Conservation (phyloP, 2,329 filamentous ascomycete genomes). For the Aspergillus flavus region DNA sequence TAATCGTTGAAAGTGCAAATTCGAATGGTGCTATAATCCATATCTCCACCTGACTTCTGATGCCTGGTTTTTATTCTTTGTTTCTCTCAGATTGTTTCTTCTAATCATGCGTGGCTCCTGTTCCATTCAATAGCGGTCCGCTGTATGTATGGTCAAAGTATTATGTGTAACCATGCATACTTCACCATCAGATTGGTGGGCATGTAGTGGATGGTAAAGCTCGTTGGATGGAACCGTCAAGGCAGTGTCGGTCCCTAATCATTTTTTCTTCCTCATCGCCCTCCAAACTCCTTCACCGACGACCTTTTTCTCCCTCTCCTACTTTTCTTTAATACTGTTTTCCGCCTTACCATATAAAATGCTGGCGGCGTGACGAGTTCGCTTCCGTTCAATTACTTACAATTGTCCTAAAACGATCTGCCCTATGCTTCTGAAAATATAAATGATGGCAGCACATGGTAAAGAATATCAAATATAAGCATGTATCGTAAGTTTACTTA, state of each 20-base stretch:
- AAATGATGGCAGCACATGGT: conserved; percentile 12
- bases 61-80: conserved; percentile 4
- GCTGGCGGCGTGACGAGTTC: conserved; percentile 25
- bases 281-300: neutral
- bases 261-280: neutral
- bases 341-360: conserved; percentile 20
- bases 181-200: conserved; percentile 7
- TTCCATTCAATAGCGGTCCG: conserved; percentile 14
- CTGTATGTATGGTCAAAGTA: conserved; percentile 6
- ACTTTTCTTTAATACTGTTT: conserved; percentile 23
- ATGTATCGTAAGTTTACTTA: neutral
- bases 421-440: conserved; percentile 3
- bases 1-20: neutral
- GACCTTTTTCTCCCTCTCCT: conserved; percentile 3
- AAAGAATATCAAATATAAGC: conserved; percentile 8
- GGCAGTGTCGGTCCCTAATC: neutral
- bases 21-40: neutral
- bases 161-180: conserved; percentile 17
- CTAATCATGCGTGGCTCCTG: conserved; percentile 12
- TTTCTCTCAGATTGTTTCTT: conserved; percentile 28
- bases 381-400: conserved; percentile 18
- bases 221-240: neutral
- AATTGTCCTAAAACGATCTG: conserved; percentile 3
- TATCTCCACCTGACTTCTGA: neutral
- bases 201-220: conserved; percentile 9